Evolutionary conservation across 2,329 filamentous ascomycete genomes (phyloP).

Genomic region (Sclerotinia subarctica): DNA sequence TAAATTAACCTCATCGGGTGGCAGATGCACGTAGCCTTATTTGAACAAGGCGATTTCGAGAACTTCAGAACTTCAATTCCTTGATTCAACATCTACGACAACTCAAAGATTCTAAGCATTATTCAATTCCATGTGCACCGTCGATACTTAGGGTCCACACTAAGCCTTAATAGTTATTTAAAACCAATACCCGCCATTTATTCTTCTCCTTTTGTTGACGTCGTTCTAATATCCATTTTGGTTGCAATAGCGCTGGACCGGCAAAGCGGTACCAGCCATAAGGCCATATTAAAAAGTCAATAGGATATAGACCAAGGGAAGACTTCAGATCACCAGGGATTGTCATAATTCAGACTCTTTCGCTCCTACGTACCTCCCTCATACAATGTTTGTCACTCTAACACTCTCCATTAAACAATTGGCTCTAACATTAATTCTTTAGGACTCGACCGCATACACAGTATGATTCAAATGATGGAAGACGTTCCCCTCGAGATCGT

Average conservation of each 20-base stretch:
- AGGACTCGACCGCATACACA: slow-evolving; percentile 19
- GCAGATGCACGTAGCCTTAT: not conserved
- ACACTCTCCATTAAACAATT: too few relatives aligned
- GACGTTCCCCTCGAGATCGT: slow-evolving; percentile 42
- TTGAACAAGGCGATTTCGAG: not conserved
- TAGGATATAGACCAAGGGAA: not conserved
- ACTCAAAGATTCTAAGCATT: not conserved
- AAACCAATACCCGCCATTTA: not conserved
- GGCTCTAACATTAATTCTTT: not conserved
- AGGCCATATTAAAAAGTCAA: not conserved
- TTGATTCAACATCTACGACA: not conserved
- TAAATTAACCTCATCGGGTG: not conserved
- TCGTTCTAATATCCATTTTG: not conserved
- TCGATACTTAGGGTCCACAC: too few relatives aligned
- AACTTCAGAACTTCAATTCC: not conserved
- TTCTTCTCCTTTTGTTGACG: not conserved
- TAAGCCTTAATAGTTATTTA: not conserved
- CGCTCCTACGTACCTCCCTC: slow-evolving; percentile 19
- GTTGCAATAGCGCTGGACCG: not conserved
- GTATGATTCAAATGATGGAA: slow-evolving; percentile 42
- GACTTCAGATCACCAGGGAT: not conserved
- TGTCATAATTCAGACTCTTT: not conserved
- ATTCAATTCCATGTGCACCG: not conserved
- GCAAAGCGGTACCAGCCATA: not conserved
- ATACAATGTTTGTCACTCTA: not conserved